A percentile compares a stretch with the other conserved stretches of the same genome.
Evolutionary conservation across 441 rosid genomes (phyloP).

Genomic region (Eruca vesicaria): DNA sequence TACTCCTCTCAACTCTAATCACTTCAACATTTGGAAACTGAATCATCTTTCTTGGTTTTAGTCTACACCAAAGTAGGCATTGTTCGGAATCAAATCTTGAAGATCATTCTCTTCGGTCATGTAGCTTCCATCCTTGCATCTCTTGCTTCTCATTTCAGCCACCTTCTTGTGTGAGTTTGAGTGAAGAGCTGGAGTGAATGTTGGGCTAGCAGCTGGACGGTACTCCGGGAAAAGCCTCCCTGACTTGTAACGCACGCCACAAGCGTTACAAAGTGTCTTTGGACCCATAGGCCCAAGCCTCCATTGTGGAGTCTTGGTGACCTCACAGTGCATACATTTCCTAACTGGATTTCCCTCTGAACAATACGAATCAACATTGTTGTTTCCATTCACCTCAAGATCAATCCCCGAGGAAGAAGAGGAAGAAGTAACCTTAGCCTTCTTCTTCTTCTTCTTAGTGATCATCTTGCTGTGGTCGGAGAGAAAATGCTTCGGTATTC

Average conservation of each 20-base stretch:
- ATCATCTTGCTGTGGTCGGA: constrained; percentile 40
- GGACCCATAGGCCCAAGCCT: constrained; percentile 98
- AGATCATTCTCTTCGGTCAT: constrained; percentile 21
- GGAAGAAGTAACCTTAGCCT: constrained; percentile 44
- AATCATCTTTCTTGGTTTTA: constrained; percentile 33
- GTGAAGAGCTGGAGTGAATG: constrained; percentile 77
- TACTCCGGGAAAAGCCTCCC: constrained; percentile 96
- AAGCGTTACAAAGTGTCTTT: constrained; percentile 92
- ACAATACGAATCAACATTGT: constrained; percentile 28
- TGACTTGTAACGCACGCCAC: constrained; percentile 90
- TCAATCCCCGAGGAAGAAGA: constrained; percentile 26
- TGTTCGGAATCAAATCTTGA: constrained; percentile 49
- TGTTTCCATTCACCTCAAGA: constrained; percentile 28
- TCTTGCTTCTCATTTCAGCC: constrained; percentile 80
- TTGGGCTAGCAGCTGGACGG: constrained; percentile 97
- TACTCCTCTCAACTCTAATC: constrained; percentile 32
- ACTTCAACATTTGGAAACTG: constrained; percentile 4
- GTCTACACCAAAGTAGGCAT: constrained; percentile 42
- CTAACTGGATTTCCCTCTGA: constrained; percentile 46
- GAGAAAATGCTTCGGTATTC: constrained; percentile 58
- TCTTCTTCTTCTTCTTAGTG: constrained; percentile 60
- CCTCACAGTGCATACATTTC: constrained; percentile 93
- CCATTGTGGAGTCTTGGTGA: constrained; percentile 98
- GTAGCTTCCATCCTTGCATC: constrained; percentile 21
- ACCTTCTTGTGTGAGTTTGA: constrained; percentile 97